Base-by-base conservation (phyloP, 2,329 filamentous ascomycete genomes). In the Trichoderma pleuroti region DNA sequence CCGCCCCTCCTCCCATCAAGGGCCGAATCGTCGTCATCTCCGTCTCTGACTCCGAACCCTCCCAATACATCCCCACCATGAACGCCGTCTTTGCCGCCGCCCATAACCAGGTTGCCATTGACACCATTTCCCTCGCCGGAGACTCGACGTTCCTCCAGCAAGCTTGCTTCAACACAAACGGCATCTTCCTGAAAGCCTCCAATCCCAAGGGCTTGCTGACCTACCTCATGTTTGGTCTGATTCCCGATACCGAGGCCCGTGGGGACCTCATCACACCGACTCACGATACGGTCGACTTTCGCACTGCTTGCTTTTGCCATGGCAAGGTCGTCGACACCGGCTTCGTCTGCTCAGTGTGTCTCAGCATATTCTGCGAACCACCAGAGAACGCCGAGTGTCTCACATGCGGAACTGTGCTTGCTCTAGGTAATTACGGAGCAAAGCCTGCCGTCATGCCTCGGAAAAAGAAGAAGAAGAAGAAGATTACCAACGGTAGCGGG, bases 251-350 rank as follows among this genome's bases (percentile, higher is more conserved):
- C 59, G 82, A 85, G 69, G 84, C 85, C 49, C 83, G 86, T 56
- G 79, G 86, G 59, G 87, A 91, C 71, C 83, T 99, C 54, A 87
- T 97, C 54, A 84, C 91, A 5, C 94, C 96, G 0, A 93, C 92
- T 9, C 91, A 93, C 46, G 92, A 94, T 70, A 90, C 92, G 57
- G 94, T 99, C 56, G 97, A 99, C 82, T 99, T 99, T 80, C 90
- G 96, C 56, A 95, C 97, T n/a, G 96, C 96, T 4, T 99, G 96
- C 79, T 99, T 99, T 83, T 99, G 96, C 79, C 96, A 99, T 82
- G 87, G 95, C 64, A 89, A 89, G 42, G 93, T 98, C 24, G 91
- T 99, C 56, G 93, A 98, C 81, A 89, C 94, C 1, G 96, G 94
- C 10, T 99, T 93, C 79, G 95, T 99, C 46, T 99, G 96, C 84